Base-by-base conservation (phyloP, 306 rosid species). In the Dalbergia cochinchinensis region DNA sequence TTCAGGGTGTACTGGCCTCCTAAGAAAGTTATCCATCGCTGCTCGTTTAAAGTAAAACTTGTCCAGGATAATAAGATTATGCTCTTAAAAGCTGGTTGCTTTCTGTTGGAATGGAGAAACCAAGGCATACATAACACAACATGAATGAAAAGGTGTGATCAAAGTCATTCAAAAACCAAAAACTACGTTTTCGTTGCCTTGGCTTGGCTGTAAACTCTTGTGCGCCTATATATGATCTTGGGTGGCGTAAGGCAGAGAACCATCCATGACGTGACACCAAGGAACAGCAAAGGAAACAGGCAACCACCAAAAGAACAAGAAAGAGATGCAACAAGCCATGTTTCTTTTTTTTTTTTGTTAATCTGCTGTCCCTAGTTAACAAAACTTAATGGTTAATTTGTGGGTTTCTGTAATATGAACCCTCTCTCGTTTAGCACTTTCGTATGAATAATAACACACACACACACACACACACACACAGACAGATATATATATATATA, bases 121-220 rank as follows among this genome's bases (percentile, higher is more conserved):
- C 5, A 79, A 31, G 68, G 80, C 47, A 73, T 68, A 26, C 41
- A 37, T 37, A 37, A 37, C 39, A 35, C 6, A 53, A 20, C 57
- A 68, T 45, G 68, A 45, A 54, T 69, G 78, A 53, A 79, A 75
- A 62, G 65, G 79, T 84, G 73, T 62, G 35, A 33, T 75, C 50
- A 54, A 84, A 82, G 83, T 86, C 82, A 86, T 82, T 39, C 86
- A 79, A 82, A 82, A 60, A 65, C 84, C 35, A 14, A 34, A 7
- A 44, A 14, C 18, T 71, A 75, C 77, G 84, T 65, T 76, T 78
- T 70, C 61, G 22, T 63, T 82, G 69, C 60, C 82, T 55, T 79
- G 63, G 15, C 50, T 50, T 82, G 65, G 15, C 10, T 50, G 48
- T 57, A 47, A 34, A 5, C 37, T 71, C 65, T 58, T 42, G 0